phyloP scores from a whole-genome alignment of 768 basidiomycete genomes.

The Boletus barrowsii region DNA sequence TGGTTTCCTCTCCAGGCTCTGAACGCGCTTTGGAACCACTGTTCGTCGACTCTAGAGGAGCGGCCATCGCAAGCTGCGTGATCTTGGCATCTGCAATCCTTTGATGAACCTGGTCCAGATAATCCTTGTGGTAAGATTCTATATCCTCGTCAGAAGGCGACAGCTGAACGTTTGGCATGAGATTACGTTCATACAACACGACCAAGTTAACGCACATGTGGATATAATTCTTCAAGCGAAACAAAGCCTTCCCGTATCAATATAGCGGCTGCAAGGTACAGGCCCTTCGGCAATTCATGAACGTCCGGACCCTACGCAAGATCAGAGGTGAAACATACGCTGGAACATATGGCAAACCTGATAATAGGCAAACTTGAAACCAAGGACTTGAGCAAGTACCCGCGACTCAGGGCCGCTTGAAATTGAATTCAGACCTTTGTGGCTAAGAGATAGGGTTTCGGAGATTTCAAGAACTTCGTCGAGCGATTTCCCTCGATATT shows the following conservation, averaged over 20 bases:
- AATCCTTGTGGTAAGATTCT: conserved; percentile 62
- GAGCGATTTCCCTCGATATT: conserved; percentile 57
- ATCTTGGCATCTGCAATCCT: conserved; percentile 66
- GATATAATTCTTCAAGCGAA: conserved; percentile 82
- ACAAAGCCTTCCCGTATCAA: conserved; percentile 90
- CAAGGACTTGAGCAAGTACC: conserved; percentile 86
- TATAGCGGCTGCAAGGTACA: conserved; percentile 82
- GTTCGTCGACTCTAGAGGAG: conserved; percentile 61
- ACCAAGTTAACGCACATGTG: conserved; percentile 62
- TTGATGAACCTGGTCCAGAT: conserved; percentile 58
- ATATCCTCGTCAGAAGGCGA: conserved; percentile 76
- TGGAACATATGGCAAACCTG: conserved; percentile 52
- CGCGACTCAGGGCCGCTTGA: conserved; percentile 41
- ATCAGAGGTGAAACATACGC: conserved; percentile 13
- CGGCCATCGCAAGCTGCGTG: conserved; percentile 82
- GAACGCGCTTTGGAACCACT: conserved; percentile 39
- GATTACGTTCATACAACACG: not conserved
- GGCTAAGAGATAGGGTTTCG: conserved; percentile 31
- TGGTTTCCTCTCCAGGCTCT: conserved; percentile 37
- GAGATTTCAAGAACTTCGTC: conserved; percentile 64
- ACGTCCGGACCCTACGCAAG: conserved; percentile 50
- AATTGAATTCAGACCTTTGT: conserved; percentile 6
- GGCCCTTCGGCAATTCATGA: conserved; percentile 63
- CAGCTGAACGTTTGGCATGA: conserved; percentile 44
- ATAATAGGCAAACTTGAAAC: conserved; percentile 95